Evolutionary conservation across 805 yeast genomes (phyloP).

Genomic region (Priceomyces medius): DNA sequence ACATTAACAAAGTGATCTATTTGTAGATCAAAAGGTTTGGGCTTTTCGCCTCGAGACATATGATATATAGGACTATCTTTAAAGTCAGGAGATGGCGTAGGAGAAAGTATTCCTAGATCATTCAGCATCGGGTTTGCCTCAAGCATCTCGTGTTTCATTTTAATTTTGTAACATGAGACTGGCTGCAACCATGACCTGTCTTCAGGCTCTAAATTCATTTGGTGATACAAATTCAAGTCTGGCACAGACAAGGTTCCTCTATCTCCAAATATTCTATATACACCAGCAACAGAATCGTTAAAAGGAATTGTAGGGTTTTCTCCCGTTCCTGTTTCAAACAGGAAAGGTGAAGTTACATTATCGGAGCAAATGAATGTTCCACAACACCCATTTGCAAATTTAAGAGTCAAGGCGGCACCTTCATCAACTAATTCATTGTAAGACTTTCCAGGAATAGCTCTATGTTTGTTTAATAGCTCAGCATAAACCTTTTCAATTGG

Average conservation of each 20-base stretch:
- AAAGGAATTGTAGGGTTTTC: conserved; percentile 43
- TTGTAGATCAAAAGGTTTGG: conserved; percentile 39
- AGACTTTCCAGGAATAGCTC: conserved; percentile 13
- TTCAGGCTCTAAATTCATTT: conserved; percentile 16
- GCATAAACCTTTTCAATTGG: conserved; percentile 40
- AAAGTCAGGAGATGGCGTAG: conserved; percentile 29
- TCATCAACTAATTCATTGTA: conserved; percentile 32
- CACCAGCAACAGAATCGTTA: conserved; percentile 28
- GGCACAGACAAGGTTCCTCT: conserved; percentile 41
- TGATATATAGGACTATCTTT: conserved; percentile 21
- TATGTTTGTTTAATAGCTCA: conserved; percentile 33
- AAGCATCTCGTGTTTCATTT: conserved; percentile 12
- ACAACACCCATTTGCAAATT: conserved; percentile 36
- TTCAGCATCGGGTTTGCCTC: conserved; percentile 9
- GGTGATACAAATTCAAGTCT: conserved; percentile 39
- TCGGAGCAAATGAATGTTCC: conserved; percentile 45
- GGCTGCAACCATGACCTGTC: conserved; percentile 30
- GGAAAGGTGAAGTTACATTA: conserved; percentile 40
- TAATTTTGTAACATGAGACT: conserved; percentile 20
- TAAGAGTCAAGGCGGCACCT: conserved; percentile 40
- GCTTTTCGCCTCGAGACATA: conserved; percentile 9
- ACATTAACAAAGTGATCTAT: conserved; percentile 38
- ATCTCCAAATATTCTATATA: conserved; percentile 39
- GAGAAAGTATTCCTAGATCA: conserved; percentile 22
- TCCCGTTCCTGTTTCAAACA: conserved; percentile 43